Conservation (phyloP, 2,329 filamentous ascomycete genomes). For the Colletotrichum higginsianum region DNA sequence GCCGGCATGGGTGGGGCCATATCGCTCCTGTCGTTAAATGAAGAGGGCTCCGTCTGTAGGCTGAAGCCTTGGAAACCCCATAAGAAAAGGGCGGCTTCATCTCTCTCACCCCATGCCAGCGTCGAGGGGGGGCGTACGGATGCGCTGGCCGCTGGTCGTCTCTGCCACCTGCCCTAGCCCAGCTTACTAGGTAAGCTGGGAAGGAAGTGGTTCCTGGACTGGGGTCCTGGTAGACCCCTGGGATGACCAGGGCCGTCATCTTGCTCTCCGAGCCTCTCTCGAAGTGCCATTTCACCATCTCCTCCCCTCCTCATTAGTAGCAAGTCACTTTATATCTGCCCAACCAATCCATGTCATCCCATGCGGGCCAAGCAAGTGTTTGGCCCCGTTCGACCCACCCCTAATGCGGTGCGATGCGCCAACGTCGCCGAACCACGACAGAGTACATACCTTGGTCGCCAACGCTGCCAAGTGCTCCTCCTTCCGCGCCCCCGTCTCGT, state of each 20-base stretch:
- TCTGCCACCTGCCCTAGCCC: conserved; percentile 7
- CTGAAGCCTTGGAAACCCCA: not conserved
- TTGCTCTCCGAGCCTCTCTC: not conserved
- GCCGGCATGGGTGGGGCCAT: conserved; percentile 26
- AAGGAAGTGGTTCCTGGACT: conserved; percentile 2
- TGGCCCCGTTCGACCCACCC: conserved; percentile 34
- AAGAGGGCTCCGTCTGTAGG: conserved; percentile 39
- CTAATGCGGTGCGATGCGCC: conserved; percentile 34
- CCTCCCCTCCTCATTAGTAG: conserved; percentile 4
- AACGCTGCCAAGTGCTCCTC: not conserved
- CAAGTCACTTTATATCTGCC: not conserved
- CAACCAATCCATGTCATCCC: conserved; percentile 18
- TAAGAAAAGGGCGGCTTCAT: conserved; percentile 24
- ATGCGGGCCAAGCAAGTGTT: conserved; percentile 38
- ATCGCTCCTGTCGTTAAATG: conserved; percentile 35
- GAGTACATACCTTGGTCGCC: not conserved
- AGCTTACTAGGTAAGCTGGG: conserved; percentile 10
- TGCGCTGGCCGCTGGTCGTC: conserved; percentile 11
- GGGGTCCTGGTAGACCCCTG: not conserved
- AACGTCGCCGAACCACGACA: conserved; percentile 12
- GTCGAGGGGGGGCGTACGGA: conserved; percentile 32
- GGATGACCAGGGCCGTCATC: not conserved
- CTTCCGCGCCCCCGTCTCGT: not conserved
- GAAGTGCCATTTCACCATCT: conserved; percentile 1
- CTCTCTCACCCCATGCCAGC: conserved; percentile 32